phyloP scores from a whole-genome alignment of 2,329 filamentous ascomycete genomes.

The Delphinella strobiligena region DNA sequence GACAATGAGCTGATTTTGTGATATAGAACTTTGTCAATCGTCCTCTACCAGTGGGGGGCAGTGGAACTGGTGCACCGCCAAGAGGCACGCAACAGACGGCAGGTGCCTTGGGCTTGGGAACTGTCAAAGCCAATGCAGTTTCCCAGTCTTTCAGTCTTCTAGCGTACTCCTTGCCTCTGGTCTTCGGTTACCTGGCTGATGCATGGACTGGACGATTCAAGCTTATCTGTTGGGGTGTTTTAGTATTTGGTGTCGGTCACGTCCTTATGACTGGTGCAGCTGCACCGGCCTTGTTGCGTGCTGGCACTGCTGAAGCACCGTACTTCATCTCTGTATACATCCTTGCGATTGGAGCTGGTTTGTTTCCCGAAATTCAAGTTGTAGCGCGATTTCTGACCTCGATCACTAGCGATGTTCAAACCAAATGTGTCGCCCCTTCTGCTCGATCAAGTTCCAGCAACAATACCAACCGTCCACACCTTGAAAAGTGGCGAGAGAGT shows the following conservation, averaged over 20 bases:
- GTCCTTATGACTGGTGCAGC: constrained; percentile 18
- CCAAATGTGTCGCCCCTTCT: constrained; percentile 51
- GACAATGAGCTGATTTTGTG: too few species aligned
- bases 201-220: constrained; percentile 29
- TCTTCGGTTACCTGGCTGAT: constrained; percentile 32
- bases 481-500: constrained; percentile 30
- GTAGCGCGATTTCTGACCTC: constrained; percentile 27
- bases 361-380: constrained; percentile 20
- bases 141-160: constrained; percentile 45
- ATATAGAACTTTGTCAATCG: constrained; percentile 54
- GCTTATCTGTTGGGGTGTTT: constrained; percentile 26
- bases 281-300: constrained; percentile 17
- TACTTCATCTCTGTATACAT: constrained; percentile 31
- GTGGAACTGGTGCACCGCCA: constrained; percentile 22
- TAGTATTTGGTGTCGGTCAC: constrained; percentile 27
- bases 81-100: constrained; percentile 25
- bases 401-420: constrained; percentile 56
- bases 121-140: constrained; percentile 40
- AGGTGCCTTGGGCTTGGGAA: constrained; percentile 49
- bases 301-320: constrained; percentile 23
- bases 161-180: constrained; percentile 46
- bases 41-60: constrained; percentile 37
- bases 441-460: constrained; percentile 32
- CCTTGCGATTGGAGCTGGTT: constrained; percentile 25
- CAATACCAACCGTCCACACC: constrained; percentile 25